Conservation (phyloP, 768 basidiomycete species). For the Austroboletus festivus region DNA sequence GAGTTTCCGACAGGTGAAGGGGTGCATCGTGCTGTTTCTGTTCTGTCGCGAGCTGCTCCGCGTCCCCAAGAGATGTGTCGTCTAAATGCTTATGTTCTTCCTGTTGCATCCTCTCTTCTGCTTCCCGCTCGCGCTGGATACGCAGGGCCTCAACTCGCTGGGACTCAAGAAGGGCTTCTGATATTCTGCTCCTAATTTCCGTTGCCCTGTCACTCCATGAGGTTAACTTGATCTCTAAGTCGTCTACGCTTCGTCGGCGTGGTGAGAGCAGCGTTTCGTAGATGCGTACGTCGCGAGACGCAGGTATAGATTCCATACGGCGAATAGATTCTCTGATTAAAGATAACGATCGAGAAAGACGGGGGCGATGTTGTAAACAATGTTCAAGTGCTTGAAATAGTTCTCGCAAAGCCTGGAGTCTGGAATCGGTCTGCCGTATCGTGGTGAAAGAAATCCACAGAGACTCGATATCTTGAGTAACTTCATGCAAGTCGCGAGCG, state of each 20-base stretch:
- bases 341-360: constrained; percentile 47
- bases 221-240: constrained; percentile 46
- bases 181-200: constrained; percentile 32
- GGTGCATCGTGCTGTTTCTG: constrained; percentile 29
- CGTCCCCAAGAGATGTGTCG: constrained; percentile 34
- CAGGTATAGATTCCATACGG: constrained; percentile 50
- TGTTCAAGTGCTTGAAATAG: constrained; percentile 39
- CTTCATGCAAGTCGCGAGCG: constrained; percentile 37
- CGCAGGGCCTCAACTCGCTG: constrained; percentile 41
- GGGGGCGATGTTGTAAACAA: constrained; percentile 33
- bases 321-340: constrained; percentile 53
- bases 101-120: constrained; percentile 18
- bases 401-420: constrained; percentile 34
- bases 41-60: constrained; percentile 29
- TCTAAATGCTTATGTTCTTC: constrained; percentile 27
- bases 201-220: constrained; percentile 44
- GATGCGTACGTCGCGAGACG: constrained; percentile 40
- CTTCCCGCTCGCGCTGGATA: constrained; percentile 25
- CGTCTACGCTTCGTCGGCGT: constrained; percentile 49
- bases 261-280: constrained; percentile 47
- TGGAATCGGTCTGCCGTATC: constrained; percentile 26
- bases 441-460: constrained; percentile 37
- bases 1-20: not conserved
- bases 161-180: constrained; percentile 40
- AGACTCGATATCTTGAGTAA: constrained; percentile 38